Conservation (phyloP, 768 basidiomycete species). For the Boletus tomentosulus region DNA sequence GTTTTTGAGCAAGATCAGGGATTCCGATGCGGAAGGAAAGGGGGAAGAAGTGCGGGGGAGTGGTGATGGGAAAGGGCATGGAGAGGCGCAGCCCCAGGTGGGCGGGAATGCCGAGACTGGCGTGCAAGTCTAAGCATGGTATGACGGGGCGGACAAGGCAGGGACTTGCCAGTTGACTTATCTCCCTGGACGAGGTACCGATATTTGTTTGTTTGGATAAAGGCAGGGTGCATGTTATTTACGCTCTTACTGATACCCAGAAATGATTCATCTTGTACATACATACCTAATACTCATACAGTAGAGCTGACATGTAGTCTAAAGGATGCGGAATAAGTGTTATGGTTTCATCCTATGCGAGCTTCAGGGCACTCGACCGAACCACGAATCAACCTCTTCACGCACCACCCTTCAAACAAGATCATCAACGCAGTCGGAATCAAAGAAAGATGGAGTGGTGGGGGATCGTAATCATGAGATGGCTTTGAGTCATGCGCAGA, state of each 20-base stretch:
- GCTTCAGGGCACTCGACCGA: no score
- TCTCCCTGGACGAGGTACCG: neutral
- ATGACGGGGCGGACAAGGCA: neutral
- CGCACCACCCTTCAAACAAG: no score
- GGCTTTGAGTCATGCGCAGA: no score
- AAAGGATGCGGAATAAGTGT: neutral
- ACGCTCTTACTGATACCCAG: neutral
- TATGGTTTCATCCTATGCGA: no score
- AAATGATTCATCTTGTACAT: neutral
- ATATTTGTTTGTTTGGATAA: neutral
- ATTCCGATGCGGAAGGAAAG: slow-evolving; percentile 11
- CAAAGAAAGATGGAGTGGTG: no score
- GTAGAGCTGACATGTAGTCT: neutral
- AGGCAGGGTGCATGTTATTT: neutral
- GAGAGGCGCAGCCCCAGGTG: neutral
- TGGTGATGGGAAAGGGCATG: neutral
- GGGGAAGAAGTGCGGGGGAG: neutral
- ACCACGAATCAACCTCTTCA: no score
- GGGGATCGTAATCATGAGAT: no score
- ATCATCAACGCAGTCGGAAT: no score
- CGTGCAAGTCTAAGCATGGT: neutral
- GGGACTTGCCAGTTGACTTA: no score
- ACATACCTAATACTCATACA: neutral
- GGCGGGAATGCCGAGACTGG: neutral
- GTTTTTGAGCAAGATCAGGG: slow-evolving; percentile 38